Base-by-base conservation (phyloP, 1,284 basidiomycete species). In the Omphalotus olearius region DNA sequence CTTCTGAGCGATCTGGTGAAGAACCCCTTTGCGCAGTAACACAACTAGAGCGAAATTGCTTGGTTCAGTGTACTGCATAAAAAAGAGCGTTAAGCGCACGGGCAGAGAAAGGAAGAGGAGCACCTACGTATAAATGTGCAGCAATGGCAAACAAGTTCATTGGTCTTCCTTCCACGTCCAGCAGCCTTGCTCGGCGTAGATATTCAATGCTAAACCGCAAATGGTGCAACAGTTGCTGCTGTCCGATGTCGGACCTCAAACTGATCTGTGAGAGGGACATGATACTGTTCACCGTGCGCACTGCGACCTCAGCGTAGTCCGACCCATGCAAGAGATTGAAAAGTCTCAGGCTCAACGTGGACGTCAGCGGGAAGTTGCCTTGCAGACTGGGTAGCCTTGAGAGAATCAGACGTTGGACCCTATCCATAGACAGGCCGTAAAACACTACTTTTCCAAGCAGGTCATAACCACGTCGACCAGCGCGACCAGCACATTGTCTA, bases 181-280 rank as follows among this genome's bases (percentile, higher is more conserved):
- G 62, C 11, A 88, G 68, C 36, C 75, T 69, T 2, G 73, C 65
- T 1, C 80, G 78, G 28, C 81, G 75, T 13, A 88, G 73, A 57
- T 84, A 87, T 51, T 88, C 85, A 51, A 88, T 80, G 52, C 77
- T 79, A 67, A 87, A 87, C n/a, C 84, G 72, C 25, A 85, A 61
- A 56, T 85, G 83, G 58, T 87, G 82, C 16, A 82, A 60, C 11
- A 86, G 65, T 56, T 86, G 81, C 7, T 76, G 64, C 52, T 66
- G 71, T 6, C 79, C 80, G 4, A 74, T 66, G 7, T 78, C 69
- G 0, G 79, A 83, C 20, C 70, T 65, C 57, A 83, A 78, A 53
- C 75, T 76, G 56, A 87, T 68, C 42, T 78, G 77, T 4, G 82
- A 80, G 5, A 88, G 70, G 13, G 69, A 67, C 44, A 85, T 62